Evolutionary conservation across 495 filamentous ascomycete species (phyloP), one percentile per base, ranked within the genome.

Genomic region (Trichocladium uniseriatum): DNA sequence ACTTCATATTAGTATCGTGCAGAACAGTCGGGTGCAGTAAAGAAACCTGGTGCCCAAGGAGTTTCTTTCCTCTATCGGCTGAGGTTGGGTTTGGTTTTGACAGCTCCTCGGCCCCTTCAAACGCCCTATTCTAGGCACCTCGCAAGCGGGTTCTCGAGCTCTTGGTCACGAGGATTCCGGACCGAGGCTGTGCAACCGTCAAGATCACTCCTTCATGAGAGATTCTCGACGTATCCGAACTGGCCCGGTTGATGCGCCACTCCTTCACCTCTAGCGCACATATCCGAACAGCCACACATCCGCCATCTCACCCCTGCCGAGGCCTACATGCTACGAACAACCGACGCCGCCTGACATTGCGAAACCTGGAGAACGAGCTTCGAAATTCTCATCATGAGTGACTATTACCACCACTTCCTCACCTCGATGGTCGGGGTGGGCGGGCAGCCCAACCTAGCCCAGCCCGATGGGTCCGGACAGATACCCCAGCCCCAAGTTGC

Each of bases 391-490:
- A 29, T 37, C 44, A 76, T 76, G 72, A 68, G 70, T 58, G 72
- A 73, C 39, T 69, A 71, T 54, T 73, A 76, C 49, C 70, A 70
- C 35, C 64, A 73, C 49, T 71, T 71, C 46, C 56, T 72, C 18
- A 63, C 69, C 54, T 69, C 72, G 18, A 67, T 70, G 70, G 61
- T 65, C 43, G 70, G 70, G 39, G 60, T 67, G 31, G 67, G 66
- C 21, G 66, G 64, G 11, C 63, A 64, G 13, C 64, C 66, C 38
- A 61, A 48, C 35, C 49, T 43, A 5, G 67, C 50, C 45, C 58
- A 63, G 18, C 68, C 62, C 35, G 70, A 69, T 46, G 54, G 60
- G 44, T 55, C 58, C 20, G 63, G 64, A 34, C 58, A 61, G 31
- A 59, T 61, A 34, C 59, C 59, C n/a, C 69, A 63, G 38, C 62